Conservation (phyloP, 441 rosid genomes). For the Adansonia grandidieri region DNA sequence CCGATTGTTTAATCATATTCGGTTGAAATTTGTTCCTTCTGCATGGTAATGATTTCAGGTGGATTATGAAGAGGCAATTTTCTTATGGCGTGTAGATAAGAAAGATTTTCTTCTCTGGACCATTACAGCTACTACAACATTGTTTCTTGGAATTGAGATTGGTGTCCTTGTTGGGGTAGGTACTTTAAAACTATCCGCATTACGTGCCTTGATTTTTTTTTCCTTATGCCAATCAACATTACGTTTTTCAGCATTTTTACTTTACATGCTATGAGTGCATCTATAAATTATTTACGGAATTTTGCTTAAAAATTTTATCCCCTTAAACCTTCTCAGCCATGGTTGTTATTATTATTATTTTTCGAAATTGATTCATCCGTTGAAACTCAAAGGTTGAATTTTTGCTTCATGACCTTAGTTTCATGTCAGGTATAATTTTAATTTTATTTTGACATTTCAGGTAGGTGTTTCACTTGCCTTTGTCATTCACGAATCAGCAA, state of each 20-base stretch:
- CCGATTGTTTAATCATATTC: not conserved
- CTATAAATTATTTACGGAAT: not conserved
- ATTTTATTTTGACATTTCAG: conserved; percentile 48
- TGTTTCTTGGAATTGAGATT: conserved; percentile 94
- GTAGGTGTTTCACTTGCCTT: conserved; percentile 94
- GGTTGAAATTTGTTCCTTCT: conserved; percentile 21
- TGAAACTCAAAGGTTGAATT: not conserved
- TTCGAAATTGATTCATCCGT: not conserved
- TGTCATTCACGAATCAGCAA: conserved; percentile 97
- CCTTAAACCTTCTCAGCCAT: not conserved
- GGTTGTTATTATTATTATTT: not conserved
- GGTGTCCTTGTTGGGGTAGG: conserved; percentile 98
- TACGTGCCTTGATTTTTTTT: not conserved
- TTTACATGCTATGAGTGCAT: not conserved
- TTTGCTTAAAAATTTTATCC: not conserved
- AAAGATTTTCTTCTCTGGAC: conserved; percentile 97
- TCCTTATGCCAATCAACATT: not conserved
- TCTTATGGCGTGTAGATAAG: conserved; percentile 93
- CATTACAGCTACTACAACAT: conserved; percentile 72
- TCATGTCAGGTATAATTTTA: conserved; percentile 17
- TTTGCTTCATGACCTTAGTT: conserved; percentile 2
- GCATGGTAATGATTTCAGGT: conserved; percentile 58
- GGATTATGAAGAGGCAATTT: conserved; percentile 87
- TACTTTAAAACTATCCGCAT: conserved; percentile 22
- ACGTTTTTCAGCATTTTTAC: not conserved